Base-by-base conservation (phyloP, 164 flowering plant genomes). In the Nelumbo lutea region DNA sequence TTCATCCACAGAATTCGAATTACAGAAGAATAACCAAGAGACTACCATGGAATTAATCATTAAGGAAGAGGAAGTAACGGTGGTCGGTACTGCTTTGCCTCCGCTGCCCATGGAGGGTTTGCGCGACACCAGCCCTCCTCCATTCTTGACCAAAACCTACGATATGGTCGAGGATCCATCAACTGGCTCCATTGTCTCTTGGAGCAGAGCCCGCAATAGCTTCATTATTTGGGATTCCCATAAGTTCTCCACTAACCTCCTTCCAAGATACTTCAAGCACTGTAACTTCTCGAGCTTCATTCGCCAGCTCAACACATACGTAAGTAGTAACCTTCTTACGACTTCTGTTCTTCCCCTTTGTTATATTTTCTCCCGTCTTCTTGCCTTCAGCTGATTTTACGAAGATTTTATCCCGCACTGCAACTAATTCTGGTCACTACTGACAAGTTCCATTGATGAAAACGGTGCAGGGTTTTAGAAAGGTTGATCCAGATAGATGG, bases 401-500 rank as follows among this genome's bases (percentile, higher is more conserved):
- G 27, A 27, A 27, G 27, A 27, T 27, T 27, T 27, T 27, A 27
- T 27, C 27, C 27, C 27, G 57, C 14, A 11, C 14, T 53, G 48
- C 48, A 46, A 46, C 7, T 46, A 46, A 46, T 46, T 46, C 7
- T 46, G 48, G 48, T 4, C 7, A 27, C 27, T 27, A 27, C 27
- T 27, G 27, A 27, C 27, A 27, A 27, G 27, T 27, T 27, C 27
- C 27, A 4, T 4, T 46, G 48, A 46, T 46, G 48, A 46, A 46
- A 27, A 2, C 14, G 11, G 4, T 9, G n/a, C 64, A 41, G 44
- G 64, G 46, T 61, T 40, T 41, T 27, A 61, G 83, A 66, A 93
- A 93, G 76, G 86, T 91, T 60, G 97, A 93, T 76, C 91, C 94
- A 0, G 97, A 91, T 70, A 73, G 89, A 40, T 91, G 97, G 98